Conservation (phyloP, 352 stramenopile species). For the Phytophthora citrophthora region DNA sequence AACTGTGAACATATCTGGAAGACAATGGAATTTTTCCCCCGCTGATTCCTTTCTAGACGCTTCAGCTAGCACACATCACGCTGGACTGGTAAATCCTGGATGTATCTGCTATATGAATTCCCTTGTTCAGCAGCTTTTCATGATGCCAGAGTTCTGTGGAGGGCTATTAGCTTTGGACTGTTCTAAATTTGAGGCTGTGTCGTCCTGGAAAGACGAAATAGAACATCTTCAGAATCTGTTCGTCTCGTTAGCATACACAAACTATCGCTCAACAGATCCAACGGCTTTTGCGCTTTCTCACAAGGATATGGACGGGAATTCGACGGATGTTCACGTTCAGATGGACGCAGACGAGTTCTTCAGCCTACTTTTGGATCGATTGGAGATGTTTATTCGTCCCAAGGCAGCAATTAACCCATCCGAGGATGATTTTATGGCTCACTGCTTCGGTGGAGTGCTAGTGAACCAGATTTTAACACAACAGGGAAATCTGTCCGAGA, state of each 20-base stretch:
- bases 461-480: slow-evolving; percentile 88
- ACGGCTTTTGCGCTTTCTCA: slow-evolving; percentile 73
- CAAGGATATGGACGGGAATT: slow-evolving; percentile 71
- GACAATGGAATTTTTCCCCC: slow-evolving; percentile 69
- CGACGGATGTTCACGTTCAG: slow-evolving; percentile 75
- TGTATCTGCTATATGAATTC: slow-evolving; percentile 99
- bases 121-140: slow-evolving; percentile 96
- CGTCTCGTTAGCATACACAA: slow-evolving; percentile 52
- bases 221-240: slow-evolving; percentile 77
- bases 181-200: slow-evolving; percentile 9
- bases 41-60: slow-evolving; percentile 48
- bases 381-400: slow-evolving; percentile 63
- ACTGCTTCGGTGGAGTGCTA: slow-evolving; percentile 75
- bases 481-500: slow-evolving; percentile 76
- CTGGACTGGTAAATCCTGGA: slow-evolving; percentile 96
- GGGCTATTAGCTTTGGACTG: slow-evolving; percentile 54
- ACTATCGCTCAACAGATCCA: slow-evolving; percentile 60
- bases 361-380: slow-evolving; percentile 72
- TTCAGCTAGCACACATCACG: slow-evolving; percentile 36
- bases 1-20: slow-evolving; percentile 38
- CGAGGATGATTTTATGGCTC: slow-evolving; percentile 51
- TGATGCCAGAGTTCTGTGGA: slow-evolving; percentile 66
- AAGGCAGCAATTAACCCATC: not conserved
- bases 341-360: slow-evolving; percentile 90
- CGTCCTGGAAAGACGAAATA: slow-evolving; percentile 58